A percentile compares a stretch with the other conserved stretches of the same genome.
These are phyloP conservation scores for Triticum timopheevii DNA, from an alignment of 176 grass and related monocot genomes.

Conservation along the genomic window DNA sequence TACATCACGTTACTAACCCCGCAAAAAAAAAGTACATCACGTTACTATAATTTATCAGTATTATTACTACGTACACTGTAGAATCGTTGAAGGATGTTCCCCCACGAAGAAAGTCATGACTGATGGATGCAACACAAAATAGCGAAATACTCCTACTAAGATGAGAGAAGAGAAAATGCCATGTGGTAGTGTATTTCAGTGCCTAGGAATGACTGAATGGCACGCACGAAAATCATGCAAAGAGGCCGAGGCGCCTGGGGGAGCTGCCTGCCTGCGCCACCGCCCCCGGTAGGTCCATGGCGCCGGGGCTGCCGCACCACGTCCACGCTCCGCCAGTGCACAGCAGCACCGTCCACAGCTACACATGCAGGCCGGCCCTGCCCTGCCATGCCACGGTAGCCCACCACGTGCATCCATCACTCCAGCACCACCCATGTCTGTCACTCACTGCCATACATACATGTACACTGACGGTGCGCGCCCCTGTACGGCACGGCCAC, in stretches of 20 bases:
- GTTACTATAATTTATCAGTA: too few species aligned
- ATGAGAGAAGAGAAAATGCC: background rate
- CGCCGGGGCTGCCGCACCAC: background rate
- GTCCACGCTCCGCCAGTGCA: background rate
- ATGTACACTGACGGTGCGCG: conserved; percentile 8
- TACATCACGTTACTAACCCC: background rate
- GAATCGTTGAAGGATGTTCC: background rate
- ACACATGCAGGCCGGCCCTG: background rate
- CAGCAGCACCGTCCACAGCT: background rate
- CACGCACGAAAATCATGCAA: conserved; percentile 2
- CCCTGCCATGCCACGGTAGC: background rate
- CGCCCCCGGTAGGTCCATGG: conserved; percentile 2
- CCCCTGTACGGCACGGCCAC: background rate
- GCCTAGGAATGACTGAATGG: background rate
- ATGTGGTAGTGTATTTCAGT: background rate
- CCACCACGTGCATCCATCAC: background rate
- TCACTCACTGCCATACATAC: background rate
- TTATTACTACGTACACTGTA: background rate
- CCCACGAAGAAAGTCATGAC: background rate
- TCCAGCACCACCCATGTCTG: background rate
- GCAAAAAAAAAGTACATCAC: too few species aligned
- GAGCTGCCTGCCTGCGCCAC: background rate
- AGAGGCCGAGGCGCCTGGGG: conserved; percentile 7
- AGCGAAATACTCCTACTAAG: background rate
- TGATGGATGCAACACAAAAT: background rate